A percentile compares a stretch with the other conserved stretches of the same genome.
phyloP scores from a whole-genome alignment of 2,329 filamentous ascomycete species.

The Clonostachys rosea region DNA sequence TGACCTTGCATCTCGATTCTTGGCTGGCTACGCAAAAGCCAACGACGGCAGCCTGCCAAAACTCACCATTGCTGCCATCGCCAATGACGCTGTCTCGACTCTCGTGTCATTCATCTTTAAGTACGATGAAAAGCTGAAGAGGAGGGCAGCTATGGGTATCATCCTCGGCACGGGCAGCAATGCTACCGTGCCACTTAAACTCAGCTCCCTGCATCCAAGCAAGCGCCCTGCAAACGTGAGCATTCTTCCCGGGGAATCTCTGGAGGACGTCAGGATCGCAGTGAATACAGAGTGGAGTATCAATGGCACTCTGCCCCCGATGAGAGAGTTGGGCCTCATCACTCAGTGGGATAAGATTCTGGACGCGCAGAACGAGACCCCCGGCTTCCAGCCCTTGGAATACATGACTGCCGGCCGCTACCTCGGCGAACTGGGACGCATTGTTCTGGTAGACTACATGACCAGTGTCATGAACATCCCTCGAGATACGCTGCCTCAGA shows the following conservation, averaged over 20 bases:
- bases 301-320: conserved; percentile 64
- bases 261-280: conserved; percentile 59
- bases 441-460: conserved; percentile 65
- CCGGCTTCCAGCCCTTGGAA: conserved; percentile 78
- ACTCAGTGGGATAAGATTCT: conserved; percentile 68
- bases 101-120: conserved; percentile 73
- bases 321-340: conserved; percentile 58
- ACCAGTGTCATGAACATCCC: conserved; percentile 32
- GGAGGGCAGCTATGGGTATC: conserved; percentile 70
- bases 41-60: conserved; percentile 46
- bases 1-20: conserved; percentile 55
- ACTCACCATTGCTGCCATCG: conserved; percentile 69
- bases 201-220: conserved; percentile 55
- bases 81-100: conserved; percentile 78
- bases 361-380: conserved; percentile 61
- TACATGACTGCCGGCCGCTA: conserved; percentile 82
- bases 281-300: conserved; percentile 87
- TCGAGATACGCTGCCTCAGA: conserved; percentile 43
- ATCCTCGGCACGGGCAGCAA: conserved; percentile 82
- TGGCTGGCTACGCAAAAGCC: conserved; percentile 53
- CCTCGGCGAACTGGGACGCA: conserved; percentile 69
- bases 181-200: conserved; percentile 69
- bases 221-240: conserved; percentile 52
- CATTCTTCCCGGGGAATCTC: conserved; percentile 36
- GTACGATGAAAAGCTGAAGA: conserved; percentile 54